These are phyloP conservation scores for Neopestalotiopsis clavispora DNA, from an alignment of 2,329 filamentous ascomycete species.

Conservation along the genomic window DNA sequence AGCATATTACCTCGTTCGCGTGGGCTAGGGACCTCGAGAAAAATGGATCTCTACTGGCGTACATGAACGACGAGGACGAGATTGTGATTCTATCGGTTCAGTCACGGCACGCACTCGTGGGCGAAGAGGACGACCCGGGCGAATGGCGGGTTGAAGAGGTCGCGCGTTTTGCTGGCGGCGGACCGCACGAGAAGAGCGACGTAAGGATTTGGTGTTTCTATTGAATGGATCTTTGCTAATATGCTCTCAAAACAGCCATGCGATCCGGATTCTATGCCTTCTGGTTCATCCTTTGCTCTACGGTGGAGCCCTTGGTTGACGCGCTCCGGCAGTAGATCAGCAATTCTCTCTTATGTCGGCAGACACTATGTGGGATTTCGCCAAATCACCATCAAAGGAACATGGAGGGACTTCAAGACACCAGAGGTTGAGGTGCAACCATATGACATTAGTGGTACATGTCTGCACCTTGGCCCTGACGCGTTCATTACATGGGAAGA, in stretches of 20 bases:
- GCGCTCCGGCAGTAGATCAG: conserved; percentile 38
- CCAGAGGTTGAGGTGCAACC: conserved; percentile 45
- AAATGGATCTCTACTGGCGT: conserved; percentile 53
- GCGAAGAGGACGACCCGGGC: conserved; percentile 24
- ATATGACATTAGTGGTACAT: conserved; percentile 51
- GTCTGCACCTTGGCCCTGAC: conserved; percentile 54
- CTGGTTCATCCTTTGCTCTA: conserved; percentile 54
- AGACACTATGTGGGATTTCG: conserved; percentile 61
- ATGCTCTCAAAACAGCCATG: conserved; percentile 24
- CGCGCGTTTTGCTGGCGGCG: conserved; percentile 51
- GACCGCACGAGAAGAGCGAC: conserved; percentile 45
- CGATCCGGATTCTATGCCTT: conserved; percentile 56
- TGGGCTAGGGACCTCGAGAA: conserved; percentile 53
- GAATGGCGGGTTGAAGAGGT: conserved; percentile 57
- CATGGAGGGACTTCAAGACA: conserved; percentile 40
- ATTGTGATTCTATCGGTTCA: conserved; percentile 57
- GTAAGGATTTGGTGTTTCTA: conserved; percentile 29
- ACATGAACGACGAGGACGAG: conserved; percentile 54
- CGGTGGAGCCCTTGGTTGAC: conserved; percentile 60
- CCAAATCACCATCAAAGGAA: conserved; percentile 45
- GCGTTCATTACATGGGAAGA: conserved; percentile 63
- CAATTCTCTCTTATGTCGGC: conserved; percentile 55
- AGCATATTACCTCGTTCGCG: conserved; percentile 54
- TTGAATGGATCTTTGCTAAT: conserved; percentile 1
- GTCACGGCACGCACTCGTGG: conserved; percentile 33